A percentile compares a stretch with the other conserved stretches of the same genome.
Evolutionary conservation across 805 yeast genomes (phyloP).

Genomic region (Myxozyma melibiosi): DNA sequence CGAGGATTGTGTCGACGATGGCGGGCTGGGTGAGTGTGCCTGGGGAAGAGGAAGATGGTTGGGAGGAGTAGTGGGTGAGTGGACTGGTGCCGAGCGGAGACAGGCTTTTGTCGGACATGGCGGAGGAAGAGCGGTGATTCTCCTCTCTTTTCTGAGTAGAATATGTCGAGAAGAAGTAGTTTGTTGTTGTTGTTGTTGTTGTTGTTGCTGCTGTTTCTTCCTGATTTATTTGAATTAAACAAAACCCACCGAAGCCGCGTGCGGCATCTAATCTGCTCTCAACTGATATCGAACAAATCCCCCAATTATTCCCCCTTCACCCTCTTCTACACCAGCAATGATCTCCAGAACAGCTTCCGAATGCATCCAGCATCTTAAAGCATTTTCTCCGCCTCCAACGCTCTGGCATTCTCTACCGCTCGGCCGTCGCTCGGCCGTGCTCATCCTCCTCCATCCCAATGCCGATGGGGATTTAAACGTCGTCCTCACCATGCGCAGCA

Average conservation of each 20-base stretch:
- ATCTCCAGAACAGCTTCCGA: slow-evolving; percentile 13
- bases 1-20: neutral
- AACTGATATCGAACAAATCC: neutral
- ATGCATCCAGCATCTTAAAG: slow-evolving; percentile 26
- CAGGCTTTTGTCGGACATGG: too few species aligned
- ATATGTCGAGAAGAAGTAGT: too few species aligned
- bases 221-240: too few species aligned
- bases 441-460: slow-evolving; percentile 70
- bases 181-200: too few species aligned
- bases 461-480: slow-evolving; percentile 70
- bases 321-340: neutral
- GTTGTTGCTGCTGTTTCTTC: too few species aligned
- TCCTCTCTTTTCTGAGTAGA: too few species aligned
- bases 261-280: neutral
- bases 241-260: slow-evolving; percentile 11
- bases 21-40: neutral
- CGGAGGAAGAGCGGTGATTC: too few species aligned
- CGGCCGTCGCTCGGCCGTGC: slow-evolving; percentile 74
- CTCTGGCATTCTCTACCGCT: slow-evolving; percentile 62
- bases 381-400: slow-evolving; percentile 19
- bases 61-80: neutral
- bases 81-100: too few species aligned
- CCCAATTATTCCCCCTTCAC: neutral
- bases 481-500: slow-evolving; percentile 74
- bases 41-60: neutral